phyloP scores from a whole-genome alignment of 345 rosid species.

The Lepidium aucheri region DNA sequence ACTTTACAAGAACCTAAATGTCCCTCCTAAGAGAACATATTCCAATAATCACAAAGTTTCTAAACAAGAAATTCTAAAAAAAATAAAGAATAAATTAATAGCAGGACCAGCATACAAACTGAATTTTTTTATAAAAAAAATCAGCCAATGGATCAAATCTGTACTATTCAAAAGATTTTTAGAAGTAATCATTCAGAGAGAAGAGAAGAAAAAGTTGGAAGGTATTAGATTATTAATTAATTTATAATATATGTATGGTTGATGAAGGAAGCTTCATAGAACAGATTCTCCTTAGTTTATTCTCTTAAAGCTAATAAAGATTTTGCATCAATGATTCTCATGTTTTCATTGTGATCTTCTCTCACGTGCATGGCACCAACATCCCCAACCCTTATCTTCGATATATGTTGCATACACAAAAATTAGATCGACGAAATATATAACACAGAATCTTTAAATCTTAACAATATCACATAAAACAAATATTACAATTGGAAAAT shows the following conservation, averaged over 20 bases:
- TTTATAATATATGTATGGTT: neutral
- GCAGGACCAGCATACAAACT: conserved; percentile 17
- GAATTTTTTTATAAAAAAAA: neutral
- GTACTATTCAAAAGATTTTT: conserved; percentile 7
- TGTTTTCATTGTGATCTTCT: neutral
- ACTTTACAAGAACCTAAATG: neutral
- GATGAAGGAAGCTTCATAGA: conserved; percentile 17
- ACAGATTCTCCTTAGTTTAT: neutral
- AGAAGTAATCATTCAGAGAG: conserved; percentile 17
- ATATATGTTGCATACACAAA: too few species aligned
- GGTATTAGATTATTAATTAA: conserved; percentile 7
- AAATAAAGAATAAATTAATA: neutral
- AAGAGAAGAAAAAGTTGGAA: conserved; percentile 11
- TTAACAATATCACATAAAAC: too few species aligned
- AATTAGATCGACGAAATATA: too few species aligned
- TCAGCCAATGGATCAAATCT: conserved; percentile 24
- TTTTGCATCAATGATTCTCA: conserved; percentile 6
- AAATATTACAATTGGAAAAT: too few species aligned
- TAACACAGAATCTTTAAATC: too few species aligned
- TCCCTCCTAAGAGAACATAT: neutral
- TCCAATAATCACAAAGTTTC: neutral
- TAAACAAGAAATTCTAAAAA: neutral
- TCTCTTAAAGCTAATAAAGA: conserved; percentile 7
- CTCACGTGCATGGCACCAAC: conserved; percentile 23
- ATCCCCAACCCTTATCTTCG: neutral